phyloP scores from a whole-genome alignment of 176 grass and related monocot species.

The Puya raimondii region DNA sequence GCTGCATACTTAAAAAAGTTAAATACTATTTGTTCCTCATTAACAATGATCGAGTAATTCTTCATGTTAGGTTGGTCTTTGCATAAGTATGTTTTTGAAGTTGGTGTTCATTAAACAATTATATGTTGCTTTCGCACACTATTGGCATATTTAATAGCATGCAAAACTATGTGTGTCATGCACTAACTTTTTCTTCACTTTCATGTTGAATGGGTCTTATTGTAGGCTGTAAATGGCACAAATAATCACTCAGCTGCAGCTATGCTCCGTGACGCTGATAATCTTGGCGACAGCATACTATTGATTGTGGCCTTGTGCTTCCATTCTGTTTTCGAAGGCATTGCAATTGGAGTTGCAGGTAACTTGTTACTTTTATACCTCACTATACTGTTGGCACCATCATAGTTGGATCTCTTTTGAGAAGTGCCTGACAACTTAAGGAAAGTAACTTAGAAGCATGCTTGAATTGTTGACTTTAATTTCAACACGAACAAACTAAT shows the following conservation, averaged over 20 bases:
- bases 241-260: slow-evolving; percentile 35
- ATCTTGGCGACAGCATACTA: slow-evolving; percentile 67
- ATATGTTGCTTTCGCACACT: neutral
- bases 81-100: too few species aligned
- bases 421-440: neutral
- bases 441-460: neutral
- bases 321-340: slow-evolving; percentile 96
- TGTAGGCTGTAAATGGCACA: slow-evolving; percentile 13
- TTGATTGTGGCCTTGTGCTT: slow-evolving; percentile 86
- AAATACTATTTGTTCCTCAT: too few species aligned
- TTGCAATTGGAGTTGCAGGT: slow-evolving; percentile 89
- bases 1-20: too few species aligned
- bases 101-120: neutral
- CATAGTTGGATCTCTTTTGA: neutral
- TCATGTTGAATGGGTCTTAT: neutral
- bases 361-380: neutral
- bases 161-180: neutral
- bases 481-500: too few species aligned
- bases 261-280: slow-evolving; percentile 58
- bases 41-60: too few species aligned
- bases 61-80: too few species aligned
- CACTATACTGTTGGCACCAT: neutral
- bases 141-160: neutral
- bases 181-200: too few species aligned
- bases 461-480: too few species aligned